A percentile compares a stretch with the other conserved stretches of the same genome.
These are phyloP conservation scores for Kodamaea alishanica DNA, from an alignment of 1,139 yeast species.

Conservation along the genomic window DNA sequence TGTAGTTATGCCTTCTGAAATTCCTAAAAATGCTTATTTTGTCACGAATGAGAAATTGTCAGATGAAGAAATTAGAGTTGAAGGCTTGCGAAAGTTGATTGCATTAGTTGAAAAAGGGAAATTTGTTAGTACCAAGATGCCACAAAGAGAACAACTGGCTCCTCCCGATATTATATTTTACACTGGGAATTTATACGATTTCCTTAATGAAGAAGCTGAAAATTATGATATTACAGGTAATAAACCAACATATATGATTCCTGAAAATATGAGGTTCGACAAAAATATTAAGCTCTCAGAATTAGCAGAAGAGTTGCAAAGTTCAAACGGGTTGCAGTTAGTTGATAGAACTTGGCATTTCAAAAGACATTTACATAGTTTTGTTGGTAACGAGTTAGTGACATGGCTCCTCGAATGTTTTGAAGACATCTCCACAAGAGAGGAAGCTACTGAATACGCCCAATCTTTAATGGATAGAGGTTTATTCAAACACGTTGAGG, in stretches of 20 bases:
- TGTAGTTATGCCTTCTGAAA: slow-evolving; percentile 73
- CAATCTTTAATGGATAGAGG: slow-evolving; percentile 69
- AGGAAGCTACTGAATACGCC: slow-evolving; percentile 79
- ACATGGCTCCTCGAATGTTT: slow-evolving; percentile 79
- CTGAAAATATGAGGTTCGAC: slow-evolving; percentile 32
- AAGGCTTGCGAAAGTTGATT: slow-evolving; percentile 76
- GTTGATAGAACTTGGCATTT: slow-evolving; percentile 91
- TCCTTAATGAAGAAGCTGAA: slow-evolving; percentile 49
- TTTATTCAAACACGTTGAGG: slow-evolving; percentile 74
- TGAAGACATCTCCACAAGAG: slow-evolving; percentile 74
- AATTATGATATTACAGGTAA: slow-evolving; percentile 35
- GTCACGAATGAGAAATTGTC: slow-evolving; percentile 59
- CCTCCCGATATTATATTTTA: slow-evolving; percentile 79
- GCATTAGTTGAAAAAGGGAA: slow-evolving; percentile 61
- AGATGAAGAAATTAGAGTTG: slow-evolving; percentile 82
- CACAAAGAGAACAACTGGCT: slow-evolving; percentile 45
- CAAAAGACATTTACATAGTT: slow-evolving; percentile 72
- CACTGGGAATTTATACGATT: slow-evolving; percentile 78
- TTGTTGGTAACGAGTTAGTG: slow-evolving; percentile 81
- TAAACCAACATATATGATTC: slow-evolving; percentile 34
- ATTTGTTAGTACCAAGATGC: slow-evolving; percentile 35
- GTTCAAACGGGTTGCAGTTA: slow-evolving; percentile 51
- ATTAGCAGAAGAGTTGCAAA: slow-evolving; percentile 65
- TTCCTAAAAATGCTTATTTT: slow-evolving; percentile 54
- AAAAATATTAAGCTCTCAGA: slow-evolving; percentile 37